Evolutionary conservation across 1,284 basidiomycete species (phyloP).

Genomic region (Apiotrichum montevideense): DNA sequence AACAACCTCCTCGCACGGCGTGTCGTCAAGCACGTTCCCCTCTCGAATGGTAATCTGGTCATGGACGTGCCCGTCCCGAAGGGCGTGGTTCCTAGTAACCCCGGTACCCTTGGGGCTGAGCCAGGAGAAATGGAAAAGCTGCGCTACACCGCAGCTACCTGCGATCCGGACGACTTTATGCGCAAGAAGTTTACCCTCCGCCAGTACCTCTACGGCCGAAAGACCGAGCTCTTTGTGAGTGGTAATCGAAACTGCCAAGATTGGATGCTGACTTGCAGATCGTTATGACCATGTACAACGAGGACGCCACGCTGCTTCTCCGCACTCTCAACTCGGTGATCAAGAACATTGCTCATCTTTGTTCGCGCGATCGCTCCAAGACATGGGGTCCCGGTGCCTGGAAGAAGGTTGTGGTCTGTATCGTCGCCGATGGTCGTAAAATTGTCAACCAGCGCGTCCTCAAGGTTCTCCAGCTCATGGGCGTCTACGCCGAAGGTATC

Average conservation of each 20-base stretch:
- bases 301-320: slow-evolving; percentile 78
- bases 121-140: slow-evolving; percentile 75
- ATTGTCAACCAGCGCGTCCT: slow-evolving; percentile 68
- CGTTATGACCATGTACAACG: slow-evolving; percentile 93
- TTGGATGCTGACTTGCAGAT: slow-evolving; percentile 48
- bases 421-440: slow-evolving; percentile 84
- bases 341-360: slow-evolving; percentile 83
- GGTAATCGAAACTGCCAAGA: no score
- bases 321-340: slow-evolving; percentile 89
- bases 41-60: slow-evolving; percentile 75
- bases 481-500: slow-evolving; percentile 91
- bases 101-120: slow-evolving; percentile 48
- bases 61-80: slow-evolving; percentile 73
- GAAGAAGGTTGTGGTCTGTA: slow-evolving; percentile 89
- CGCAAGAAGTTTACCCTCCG: slow-evolving; percentile 64
- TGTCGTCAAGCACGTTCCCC: slow-evolving; percentile 70
- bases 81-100: slow-evolving; percentile 63
- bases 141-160: slow-evolving; percentile 53
- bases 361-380: slow-evolving; percentile 69
- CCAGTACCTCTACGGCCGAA: slow-evolving; percentile 74
- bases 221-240: slow-evolving; percentile 65
- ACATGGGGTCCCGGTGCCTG: slow-evolving; percentile 92
- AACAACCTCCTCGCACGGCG: slow-evolving; percentile 37
- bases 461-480: slow-evolving; percentile 61
- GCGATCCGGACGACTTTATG: slow-evolving; percentile 54